These are phyloP conservation scores for Colletotrichum falcatum DNA, from an alignment of 2,329 filamentous ascomycete species.

Conservation along the genomic window DNA sequence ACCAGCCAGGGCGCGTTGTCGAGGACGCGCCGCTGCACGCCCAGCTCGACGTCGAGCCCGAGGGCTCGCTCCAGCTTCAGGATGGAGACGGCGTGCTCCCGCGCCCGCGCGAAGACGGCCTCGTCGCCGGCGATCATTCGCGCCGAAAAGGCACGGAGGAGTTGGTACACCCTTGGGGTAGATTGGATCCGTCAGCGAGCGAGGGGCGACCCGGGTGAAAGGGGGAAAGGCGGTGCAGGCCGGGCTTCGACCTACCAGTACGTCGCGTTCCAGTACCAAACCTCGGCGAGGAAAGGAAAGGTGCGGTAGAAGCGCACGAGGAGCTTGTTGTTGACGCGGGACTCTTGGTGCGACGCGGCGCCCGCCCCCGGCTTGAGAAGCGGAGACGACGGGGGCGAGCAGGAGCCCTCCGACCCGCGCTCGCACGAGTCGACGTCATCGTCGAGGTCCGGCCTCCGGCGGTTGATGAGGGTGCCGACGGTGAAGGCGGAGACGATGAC, in stretches of 20 bases:
- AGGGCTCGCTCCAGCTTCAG: constrained; percentile 53
- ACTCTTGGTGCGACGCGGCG: constrained; percentile 16
- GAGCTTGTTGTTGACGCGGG: constrained; percentile 39
- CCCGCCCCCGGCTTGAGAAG: constrained; percentile 37
- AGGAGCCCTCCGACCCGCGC: constrained; percentile 36
- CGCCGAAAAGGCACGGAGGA: constrained; percentile 57
- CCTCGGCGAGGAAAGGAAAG: constrained; percentile 51
- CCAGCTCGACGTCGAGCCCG: constrained; percentile 55
- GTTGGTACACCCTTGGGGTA: constrained; percentile 54
- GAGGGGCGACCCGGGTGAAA: neutral
- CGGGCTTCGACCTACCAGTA: constrained; percentile 45
- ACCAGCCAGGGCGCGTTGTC: constrained; percentile 52
- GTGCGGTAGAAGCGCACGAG: constrained; percentile 46
- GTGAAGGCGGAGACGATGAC: constrained; percentile 40
- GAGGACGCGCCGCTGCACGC: constrained; percentile 55
- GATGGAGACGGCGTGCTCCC: constrained; percentile 55
- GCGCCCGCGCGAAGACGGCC: constrained; percentile 52
- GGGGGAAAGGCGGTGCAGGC: neutral
- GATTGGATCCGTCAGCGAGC: neutral
- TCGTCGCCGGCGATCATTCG: constrained; percentile 54
- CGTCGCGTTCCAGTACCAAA: constrained; percentile 54
- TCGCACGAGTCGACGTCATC: constrained; percentile 35
- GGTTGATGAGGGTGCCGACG: constrained; percentile 40
- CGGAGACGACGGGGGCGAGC: constrained; percentile 25
- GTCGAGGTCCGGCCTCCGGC: constrained; percentile 22